These are phyloP conservation scores for Collybiopsis confluens DNA, from an alignment of 768 basidiomycete genomes.

Conservation along the genomic window DNA sequence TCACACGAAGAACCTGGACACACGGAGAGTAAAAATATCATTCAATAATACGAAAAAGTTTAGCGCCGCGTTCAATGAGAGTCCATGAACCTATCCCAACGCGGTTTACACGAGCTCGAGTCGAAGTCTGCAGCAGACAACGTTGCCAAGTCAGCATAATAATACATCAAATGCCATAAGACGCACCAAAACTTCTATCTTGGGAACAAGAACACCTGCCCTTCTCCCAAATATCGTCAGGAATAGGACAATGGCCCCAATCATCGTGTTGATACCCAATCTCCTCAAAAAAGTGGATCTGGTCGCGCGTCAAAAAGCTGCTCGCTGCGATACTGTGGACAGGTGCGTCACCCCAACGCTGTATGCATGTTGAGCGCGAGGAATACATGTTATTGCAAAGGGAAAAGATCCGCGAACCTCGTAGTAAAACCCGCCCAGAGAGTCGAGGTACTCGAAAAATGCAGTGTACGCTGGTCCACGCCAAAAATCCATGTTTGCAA, in stretches of 20 bases:
- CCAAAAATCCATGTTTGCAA: constrained; percentile 69
- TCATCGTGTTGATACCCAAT: constrained; percentile 82
- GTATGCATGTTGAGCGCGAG: neutral
- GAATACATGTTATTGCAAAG: too few species aligned
- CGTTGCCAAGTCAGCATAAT: constrained; percentile 4
- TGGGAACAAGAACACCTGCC: constrained; percentile 64
- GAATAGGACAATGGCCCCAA: constrained; percentile 66
- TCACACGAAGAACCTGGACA: too few species aligned
- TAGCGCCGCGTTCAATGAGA: too few species aligned
- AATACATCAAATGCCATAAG: neutral
- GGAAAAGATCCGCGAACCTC: constrained; percentile 1
- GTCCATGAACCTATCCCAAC: neutral
- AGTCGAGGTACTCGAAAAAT: constrained; percentile 66
- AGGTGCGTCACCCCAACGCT: constrained; percentile 86
- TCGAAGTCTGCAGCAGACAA: neutral
- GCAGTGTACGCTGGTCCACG: constrained; percentile 58
- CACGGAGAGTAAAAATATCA: too few species aligned
- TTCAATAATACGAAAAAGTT: too few species aligned
- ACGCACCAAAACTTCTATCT: constrained; percentile 56
- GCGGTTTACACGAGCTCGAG: constrained; percentile 3
- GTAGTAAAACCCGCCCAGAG: constrained; percentile 38
- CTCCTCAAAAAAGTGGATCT: constrained; percentile 77
- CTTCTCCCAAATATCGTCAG: constrained; percentile 37
- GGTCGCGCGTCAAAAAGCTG: constrained; percentile 63
- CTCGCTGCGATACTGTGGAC: constrained; percentile 82